Base-by-base conservation (phyloP, 2,329 filamentous ascomycete species). In the Pseudogymnoascus sp. region DNA sequence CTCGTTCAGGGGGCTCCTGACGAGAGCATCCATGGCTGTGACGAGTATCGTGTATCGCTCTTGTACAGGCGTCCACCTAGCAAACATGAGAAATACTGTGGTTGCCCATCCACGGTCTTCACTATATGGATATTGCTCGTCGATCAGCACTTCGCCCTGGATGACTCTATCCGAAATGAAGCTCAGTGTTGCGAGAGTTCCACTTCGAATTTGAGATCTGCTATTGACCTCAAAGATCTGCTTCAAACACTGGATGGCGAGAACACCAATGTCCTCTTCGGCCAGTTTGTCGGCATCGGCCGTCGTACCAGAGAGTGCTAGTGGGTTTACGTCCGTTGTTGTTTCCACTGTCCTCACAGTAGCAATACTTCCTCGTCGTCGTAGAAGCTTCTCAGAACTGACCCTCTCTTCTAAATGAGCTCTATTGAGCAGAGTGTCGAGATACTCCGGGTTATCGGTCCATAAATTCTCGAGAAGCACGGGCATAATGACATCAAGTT, bases 11-110 rank as follows among this genome's bases (percentile, higher is more conserved):
- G 86, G 84, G 50, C 84, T 85, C 63, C 83, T 82, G 3, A 90
- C 79, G 60, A 97, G 77, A 3, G 83, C 84, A 69, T 97, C 92
- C 77, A 95, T 86, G 2, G 89, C 82, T 0, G 90, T 89, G 53
- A 96, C 83, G 56, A 97, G 80, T 63, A 97, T 94, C 40, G 93
- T 85, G 76, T 96, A 97, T 62, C 94, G 89, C 71, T 96, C 91
- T 73, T 97, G 93, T 1, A 97, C 92, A 0, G 94, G 92, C 0
- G 92, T 89, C 92, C 92, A 97, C 64, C 86, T 84, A 14, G 91
- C 87, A 62, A 93, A 82, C 66, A 92, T 82, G 70, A 88, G 85
- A 73, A 95, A 91, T 60, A 97, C 80, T 63, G 86, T 88, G 25
- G 91, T 88, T 1, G 91, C 88, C 93, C 93, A 97, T 60, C 84